Percentiles rank a stretch among this genome's conserved stretches.
Evolutionary conservation across 345 rosid species (phyloP).

Genomic region (Crucihimalaya himalaica): DNA sequence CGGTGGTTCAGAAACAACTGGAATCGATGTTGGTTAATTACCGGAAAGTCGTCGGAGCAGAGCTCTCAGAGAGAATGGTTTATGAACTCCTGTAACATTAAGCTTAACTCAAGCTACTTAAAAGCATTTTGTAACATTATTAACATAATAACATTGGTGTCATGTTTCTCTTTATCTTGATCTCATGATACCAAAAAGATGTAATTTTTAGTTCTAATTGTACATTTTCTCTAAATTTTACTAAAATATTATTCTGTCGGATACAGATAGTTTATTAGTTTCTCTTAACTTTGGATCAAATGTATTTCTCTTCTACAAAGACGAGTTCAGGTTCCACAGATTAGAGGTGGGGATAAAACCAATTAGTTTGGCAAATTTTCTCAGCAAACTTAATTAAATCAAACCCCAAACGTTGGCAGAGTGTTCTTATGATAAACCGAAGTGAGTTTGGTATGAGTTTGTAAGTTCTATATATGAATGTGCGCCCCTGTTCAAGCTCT

Average conservation of each 20-base stretch:
- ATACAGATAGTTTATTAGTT: too few species aligned
- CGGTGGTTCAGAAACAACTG: constrained; percentile 43
- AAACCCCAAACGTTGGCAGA: neutral
- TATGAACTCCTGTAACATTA: constrained; percentile 54
- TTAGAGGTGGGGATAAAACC: too few species aligned
- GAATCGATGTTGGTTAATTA: constrained; percentile 60
- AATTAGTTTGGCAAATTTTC: too few species aligned
- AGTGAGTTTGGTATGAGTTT: neutral
- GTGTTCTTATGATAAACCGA: neutral
- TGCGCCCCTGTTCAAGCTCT: neutral
- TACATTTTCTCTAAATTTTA: neutral
- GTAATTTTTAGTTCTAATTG: neutral
- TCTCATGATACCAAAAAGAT: neutral
- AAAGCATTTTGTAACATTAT: constrained; percentile 17
- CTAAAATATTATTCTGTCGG: neutral
- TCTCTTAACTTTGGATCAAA: too few species aligned
- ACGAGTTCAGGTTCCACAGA: too few species aligned
- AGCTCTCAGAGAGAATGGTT: constrained; percentile 69
- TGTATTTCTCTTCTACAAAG: too few species aligned
- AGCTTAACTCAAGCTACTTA: neutral
- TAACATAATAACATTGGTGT: neutral
- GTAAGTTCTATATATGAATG: neutral
- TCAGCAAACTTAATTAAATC: neutral
- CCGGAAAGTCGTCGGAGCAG: constrained; percentile 59
- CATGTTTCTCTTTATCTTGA: neutral